Conservation (phyloP, 305 asterid genomes). For the Stenogyne calaminthoides region DNA sequence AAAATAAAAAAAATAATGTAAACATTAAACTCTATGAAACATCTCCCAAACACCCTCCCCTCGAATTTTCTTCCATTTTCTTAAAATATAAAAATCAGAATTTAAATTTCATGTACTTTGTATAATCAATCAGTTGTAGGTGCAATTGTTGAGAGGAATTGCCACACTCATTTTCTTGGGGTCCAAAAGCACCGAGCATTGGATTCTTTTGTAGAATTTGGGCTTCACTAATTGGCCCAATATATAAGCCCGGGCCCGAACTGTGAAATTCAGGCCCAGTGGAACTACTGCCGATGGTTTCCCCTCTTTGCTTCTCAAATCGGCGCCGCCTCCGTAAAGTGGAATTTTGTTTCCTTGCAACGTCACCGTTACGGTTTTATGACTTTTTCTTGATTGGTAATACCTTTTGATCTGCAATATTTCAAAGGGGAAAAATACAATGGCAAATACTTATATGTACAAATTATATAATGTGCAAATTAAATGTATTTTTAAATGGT, state of each 20-base stretch:
- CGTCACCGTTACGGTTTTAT: constrained; percentile 50
- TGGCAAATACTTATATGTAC: too few relatives aligned
- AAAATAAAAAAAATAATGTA: background rate
- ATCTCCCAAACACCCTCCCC: background rate
- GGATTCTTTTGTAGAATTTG: constrained; percentile 61
- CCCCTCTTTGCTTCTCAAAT: constrained; percentile 57
- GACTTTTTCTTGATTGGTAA: constrained; percentile 80
- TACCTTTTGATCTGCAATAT: constrained; percentile 62
- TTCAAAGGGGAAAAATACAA: background rate
- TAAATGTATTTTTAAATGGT: too few relatives aligned
- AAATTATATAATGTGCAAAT: too few relatives aligned
- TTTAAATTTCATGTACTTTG: background rate
- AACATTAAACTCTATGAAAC: background rate
- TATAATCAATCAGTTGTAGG: constrained; percentile 25
- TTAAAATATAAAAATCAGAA: background rate
- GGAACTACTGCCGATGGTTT: constrained; percentile 64
- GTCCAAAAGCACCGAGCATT: constrained; percentile 58
- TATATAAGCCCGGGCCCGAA: constrained; percentile 82
- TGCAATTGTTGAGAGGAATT: constrained; percentile 53
- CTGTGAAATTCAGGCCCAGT: constrained; percentile 49
- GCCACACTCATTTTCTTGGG: constrained; percentile 51
- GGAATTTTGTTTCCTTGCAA: constrained; percentile 65
- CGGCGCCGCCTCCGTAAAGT: constrained; percentile 82
- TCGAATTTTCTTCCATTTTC: background rate
- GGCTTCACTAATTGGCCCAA: constrained; percentile 89